Percentiles rank a stretch among this genome's conserved stretches.
phyloP scores from a whole-genome alignment of 306 rosid species.

The Astragalus membranaceus region DNA sequence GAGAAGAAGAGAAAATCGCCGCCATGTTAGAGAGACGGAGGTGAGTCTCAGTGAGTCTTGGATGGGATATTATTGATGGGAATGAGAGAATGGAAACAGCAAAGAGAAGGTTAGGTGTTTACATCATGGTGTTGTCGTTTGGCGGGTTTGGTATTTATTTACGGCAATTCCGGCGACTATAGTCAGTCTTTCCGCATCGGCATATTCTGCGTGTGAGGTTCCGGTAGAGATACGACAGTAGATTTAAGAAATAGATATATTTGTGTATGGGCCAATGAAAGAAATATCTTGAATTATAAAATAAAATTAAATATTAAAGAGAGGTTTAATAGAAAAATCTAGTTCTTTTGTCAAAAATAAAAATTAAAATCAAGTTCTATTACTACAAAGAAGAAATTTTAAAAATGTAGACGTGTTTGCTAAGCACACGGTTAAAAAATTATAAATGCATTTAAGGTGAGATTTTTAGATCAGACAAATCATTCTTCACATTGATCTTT shows the following conservation, averaged over 20 bases:
- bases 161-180: not conserved
- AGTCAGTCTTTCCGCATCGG: not conserved
- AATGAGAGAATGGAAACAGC: not conserved
- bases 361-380: no score
- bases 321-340: no score
- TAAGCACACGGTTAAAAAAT: no score
- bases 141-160: not conserved
- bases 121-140: constrained; percentile 4
- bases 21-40: not conserved
- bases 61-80: not conserved
- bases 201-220: not conserved
- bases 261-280: not conserved
- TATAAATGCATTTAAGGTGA: no score
- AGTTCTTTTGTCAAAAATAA: no score
- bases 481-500: no score
- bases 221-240: not conserved
- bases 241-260: not conserved
- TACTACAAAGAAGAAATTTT: no score
- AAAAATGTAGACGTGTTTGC: no score
- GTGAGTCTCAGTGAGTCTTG: not conserved
- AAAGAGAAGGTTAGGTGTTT: not conserved
- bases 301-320: no score
- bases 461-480: no score
- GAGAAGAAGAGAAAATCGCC: constrained; percentile 7
- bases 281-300: no score